Percentiles rank a stretch among this genome's conserved stretches.
Conservation (phyloP, 1,139 yeast species). For the Scheffersomyces insectosa region DNA sequence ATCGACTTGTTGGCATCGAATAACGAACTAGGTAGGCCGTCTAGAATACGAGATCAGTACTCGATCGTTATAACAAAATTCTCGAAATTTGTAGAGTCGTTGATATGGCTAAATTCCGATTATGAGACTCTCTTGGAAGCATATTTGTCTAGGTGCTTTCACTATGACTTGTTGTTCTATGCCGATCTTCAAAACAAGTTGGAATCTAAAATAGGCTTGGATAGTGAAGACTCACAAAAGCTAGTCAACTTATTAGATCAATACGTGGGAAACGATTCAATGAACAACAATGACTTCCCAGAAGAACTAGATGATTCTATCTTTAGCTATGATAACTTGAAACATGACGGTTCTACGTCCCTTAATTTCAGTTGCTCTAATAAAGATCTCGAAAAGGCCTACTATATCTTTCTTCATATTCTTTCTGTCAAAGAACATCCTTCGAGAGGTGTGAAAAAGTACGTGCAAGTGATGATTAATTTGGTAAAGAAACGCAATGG, state of each 20-base stretch:
- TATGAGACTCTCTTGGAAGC: constrained; percentile 20
- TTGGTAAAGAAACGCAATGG: constrained; percentile 23
- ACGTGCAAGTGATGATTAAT: constrained; percentile 22
- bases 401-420: constrained; percentile 26
- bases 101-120: constrained; percentile 20
- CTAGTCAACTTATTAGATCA: constrained; percentile 23
- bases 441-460: constrained; percentile 14
- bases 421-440: constrained; percentile 14
- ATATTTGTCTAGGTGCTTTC: constrained; percentile 21
- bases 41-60: constrained; percentile 21
- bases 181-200: constrained; percentile 17
- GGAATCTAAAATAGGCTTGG: constrained; percentile 12
- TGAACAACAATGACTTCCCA: constrained; percentile 3
- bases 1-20: too few relatives aligned
- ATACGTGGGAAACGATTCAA: constrained; percentile 10
- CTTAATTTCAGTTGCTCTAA: constrained; percentile 7
- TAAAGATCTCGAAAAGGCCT: constrained; percentile 19
- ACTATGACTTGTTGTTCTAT: constrained; percentile 21
- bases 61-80: constrained; percentile 18
- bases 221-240: constrained; percentile 25
- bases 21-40: constrained; percentile 10
- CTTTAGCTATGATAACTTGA: constrained; percentile 20
- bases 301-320: constrained; percentile 18
- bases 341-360: not conserved
- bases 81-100: constrained; percentile 21